These are phyloP conservation scores for Didymella sp. DNA, from an alignment of 2,329 filamentous ascomycete genomes.

Conservation along the genomic window DNA sequence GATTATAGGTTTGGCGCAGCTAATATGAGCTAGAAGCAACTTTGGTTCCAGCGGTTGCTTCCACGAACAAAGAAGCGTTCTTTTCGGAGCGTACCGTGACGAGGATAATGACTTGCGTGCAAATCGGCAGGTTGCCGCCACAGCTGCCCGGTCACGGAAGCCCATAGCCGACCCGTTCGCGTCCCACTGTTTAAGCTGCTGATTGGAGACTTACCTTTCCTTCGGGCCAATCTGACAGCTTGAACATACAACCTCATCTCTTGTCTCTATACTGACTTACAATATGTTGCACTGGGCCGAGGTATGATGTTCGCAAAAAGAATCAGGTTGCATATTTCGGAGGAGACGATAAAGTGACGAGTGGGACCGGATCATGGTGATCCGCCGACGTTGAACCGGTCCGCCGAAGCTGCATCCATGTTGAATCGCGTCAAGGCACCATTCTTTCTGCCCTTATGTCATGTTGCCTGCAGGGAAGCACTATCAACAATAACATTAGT, in stretches of 20 bases:
- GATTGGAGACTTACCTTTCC: neutral
- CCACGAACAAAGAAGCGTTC: neutral
- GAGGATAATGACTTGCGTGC: neutral
- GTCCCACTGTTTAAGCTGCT: neutral
- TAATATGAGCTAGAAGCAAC: neutral
- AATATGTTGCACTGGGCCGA: neutral
- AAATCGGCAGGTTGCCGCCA: neutral
- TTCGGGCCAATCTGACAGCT: neutral
- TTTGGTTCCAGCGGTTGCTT: neutral
- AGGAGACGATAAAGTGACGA: neutral
- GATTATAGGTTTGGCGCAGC: neutral
- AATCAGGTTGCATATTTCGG: neutral
- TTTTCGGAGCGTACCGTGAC: constrained; percentile 4
- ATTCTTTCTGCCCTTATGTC: constrained; percentile 4
- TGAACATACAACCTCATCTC: neutral
- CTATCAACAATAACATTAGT: constrained; percentile 3
- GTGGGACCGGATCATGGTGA: neutral
- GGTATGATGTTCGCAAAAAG: neutral
- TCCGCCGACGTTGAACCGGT: constrained; percentile 8
- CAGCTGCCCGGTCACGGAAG: neutral
- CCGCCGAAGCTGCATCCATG: neutral
- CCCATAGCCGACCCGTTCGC: constrained; percentile 2
- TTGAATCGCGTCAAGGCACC: neutral
- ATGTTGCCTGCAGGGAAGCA: constrained; percentile 10
- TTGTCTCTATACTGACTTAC: neutral